Evolutionary conservation across 495 filamentous ascomycete species (phyloP).

Genomic region (Extremus antarcticus): DNA sequence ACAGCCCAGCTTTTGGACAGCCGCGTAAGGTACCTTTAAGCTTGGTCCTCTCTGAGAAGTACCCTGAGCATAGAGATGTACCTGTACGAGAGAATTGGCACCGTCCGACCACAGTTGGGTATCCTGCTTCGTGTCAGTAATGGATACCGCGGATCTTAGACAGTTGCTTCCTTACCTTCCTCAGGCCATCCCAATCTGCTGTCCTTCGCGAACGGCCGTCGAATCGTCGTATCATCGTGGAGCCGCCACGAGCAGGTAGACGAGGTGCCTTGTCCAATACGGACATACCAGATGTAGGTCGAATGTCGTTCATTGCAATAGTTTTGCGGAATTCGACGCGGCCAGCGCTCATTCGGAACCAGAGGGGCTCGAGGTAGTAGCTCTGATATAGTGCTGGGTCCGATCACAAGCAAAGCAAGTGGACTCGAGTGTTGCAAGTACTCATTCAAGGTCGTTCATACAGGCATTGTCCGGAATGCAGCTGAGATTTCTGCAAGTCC

Average conservation of each 20-base stretch:
- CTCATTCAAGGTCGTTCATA: neutral
- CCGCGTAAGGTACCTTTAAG: conserved; percentile 43
- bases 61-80: conserved; percentile 43
- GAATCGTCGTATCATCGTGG: conserved; percentile 36
- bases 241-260: neutral
- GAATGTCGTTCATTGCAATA: neutral
- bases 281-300: neutral
- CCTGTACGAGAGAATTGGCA: conserved; percentile 51
- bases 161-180: conserved; percentile 7
- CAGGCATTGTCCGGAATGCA: neutral
- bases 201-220: conserved; percentile 42
- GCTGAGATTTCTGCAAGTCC: too few species aligned
- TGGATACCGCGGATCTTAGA: neutral
- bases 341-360: neutral
- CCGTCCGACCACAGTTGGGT: conserved; percentile 51
- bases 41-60: conserved; percentile 50
- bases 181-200: conserved; percentile 14
- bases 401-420: neutral
- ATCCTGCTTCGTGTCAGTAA: conserved; percentile 36
- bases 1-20: conserved; percentile 31
- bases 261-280: neutral
- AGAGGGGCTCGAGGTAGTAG: neutral
- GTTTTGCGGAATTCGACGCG: neutral
- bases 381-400: neutral
- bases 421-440: neutral